Conservation (phyloP, 2,329 filamentous ascomycete genomes). For the Myriosclerotinia scirpicola region DNA sequence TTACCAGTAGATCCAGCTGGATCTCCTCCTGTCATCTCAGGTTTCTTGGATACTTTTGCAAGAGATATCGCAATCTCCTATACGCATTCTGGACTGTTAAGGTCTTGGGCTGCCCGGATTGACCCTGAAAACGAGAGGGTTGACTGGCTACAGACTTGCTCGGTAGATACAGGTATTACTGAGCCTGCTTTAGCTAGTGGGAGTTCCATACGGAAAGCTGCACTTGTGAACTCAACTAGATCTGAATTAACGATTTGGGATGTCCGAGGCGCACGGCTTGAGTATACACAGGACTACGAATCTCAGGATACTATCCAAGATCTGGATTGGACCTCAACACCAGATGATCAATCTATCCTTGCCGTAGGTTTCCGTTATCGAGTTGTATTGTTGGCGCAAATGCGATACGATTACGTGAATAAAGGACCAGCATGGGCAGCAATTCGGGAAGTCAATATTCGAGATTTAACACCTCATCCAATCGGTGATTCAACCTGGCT, state of each 20-base stretch:
- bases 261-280: conserved; percentile 74
- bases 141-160: conserved; percentile 81
- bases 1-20: conserved; percentile 87
- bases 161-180: conserved; percentile 73
- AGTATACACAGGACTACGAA: conserved; percentile 75
- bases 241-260: conserved; percentile 90
- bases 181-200: conserved; percentile 78
- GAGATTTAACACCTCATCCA: conserved; percentile 80
- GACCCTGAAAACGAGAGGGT: conserved; percentile 59
- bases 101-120: conserved; percentile 82
- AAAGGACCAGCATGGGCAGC: conserved; percentile 86
- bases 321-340: conserved; percentile 91
- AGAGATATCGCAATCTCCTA: conserved; percentile 86
- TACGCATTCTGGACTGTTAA: conserved; percentile 69
- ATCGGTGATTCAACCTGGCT: conserved; percentile 95
- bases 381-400: conserved; percentile 78
- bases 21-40: conserved; percentile 66
- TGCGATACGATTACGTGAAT: conserved; percentile 89
- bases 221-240: conserved; percentile 71
- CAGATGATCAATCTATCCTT: conserved; percentile 82
- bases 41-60: conserved; percentile 82
- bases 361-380: conserved; percentile 91
- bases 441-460: conserved; percentile 78
- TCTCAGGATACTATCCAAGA: conserved; percentile 75
- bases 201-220: conserved; percentile 83